Evolutionary conservation across 139 green algal species (phyloP).

Genomic region (Zygnema circumcarinatum): DNA sequence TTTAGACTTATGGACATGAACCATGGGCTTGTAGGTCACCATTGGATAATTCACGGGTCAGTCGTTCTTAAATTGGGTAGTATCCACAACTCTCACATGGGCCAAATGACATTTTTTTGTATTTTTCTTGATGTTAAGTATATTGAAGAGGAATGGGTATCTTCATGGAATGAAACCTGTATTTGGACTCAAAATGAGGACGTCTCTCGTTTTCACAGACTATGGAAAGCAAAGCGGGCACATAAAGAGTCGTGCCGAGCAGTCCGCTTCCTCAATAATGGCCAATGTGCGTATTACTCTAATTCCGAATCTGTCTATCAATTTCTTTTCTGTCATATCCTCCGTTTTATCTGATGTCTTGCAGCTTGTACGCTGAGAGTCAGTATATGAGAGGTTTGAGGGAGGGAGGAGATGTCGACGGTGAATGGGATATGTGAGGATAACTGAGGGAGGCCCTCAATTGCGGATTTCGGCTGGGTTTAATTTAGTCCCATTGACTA

Average conservation of each 20-base stretch:
- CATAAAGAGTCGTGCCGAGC: constrained; percentile 57
- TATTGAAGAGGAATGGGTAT: no score
- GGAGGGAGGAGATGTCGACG: no score
- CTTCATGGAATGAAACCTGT: no score
- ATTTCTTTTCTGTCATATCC: not conserved
- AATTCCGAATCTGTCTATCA: not conserved
- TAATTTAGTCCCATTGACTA: not conserved
- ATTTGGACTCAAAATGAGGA: no score
- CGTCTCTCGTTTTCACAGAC: not conserved
- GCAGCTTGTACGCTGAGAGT: not conserved
- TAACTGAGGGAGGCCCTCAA: not conserved
- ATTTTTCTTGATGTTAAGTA: no score
- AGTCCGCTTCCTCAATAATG: constrained; percentile 62
- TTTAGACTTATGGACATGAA: no score
- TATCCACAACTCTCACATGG: no score
- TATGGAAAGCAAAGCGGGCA: constrained; percentile 18
- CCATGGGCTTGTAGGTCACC: no score
- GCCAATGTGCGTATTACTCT: constrained; percentile 37
- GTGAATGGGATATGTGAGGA: not conserved
- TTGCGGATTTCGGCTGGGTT: not conserved
- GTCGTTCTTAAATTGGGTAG: no score
- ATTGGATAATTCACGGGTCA: no score
- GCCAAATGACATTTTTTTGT: no score
- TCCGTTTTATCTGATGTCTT: not conserved
- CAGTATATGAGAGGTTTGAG: no score